These are phyloP conservation scores for button mushroom (Agaricus bisporus) DNA, from an alignment of 768 basidiomycete species.

Conservation along the genomic window DNA sequence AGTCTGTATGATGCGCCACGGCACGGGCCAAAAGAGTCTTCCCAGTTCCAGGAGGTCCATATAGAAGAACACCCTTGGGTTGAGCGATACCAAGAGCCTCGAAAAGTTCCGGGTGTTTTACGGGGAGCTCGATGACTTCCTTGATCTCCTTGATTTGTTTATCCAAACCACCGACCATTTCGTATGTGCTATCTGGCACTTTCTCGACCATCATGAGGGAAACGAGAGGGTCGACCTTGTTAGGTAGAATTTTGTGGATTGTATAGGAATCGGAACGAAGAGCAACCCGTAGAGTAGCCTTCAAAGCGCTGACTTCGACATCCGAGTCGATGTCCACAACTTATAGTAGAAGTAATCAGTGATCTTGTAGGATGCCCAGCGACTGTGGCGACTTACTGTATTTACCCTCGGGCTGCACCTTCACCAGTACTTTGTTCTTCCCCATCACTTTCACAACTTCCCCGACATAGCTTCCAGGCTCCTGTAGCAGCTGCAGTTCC, in stretches of 20 bases:
- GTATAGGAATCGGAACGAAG: slow-evolving; percentile 95
- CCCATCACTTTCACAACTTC: slow-evolving; percentile 99
- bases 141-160: slow-evolving; percentile 98
- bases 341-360: slow-evolving; percentile 21
- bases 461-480: slow-evolving; percentile 96
- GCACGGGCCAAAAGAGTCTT: slow-evolving; percentile 94
- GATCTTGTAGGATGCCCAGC: background rate
- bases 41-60: slow-evolving; percentile 94
- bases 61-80: slow-evolving; percentile 92
- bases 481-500: slow-evolving; percentile 87
- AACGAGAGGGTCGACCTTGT: slow-evolving; percentile 97
- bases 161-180: slow-evolving; percentile 99
- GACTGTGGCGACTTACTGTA: slow-evolving; percentile 66
- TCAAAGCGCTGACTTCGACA: slow-evolving; percentile 74
- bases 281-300: slow-evolving; percentile 85
- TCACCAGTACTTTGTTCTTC: slow-evolving; percentile 97
- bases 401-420: slow-evolving; percentile 98
- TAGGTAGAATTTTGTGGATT: slow-evolving; percentile 93
- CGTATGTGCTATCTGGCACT: slow-evolving; percentile 98
- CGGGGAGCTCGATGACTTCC: slow-evolving; percentile 95
- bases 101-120: slow-evolving; percentile 96
- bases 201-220: slow-evolving; percentile 99
- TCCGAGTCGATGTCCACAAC: slow-evolving; percentile 93
- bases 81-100: slow-evolving; percentile 95
- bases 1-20: slow-evolving; percentile 96